Evolutionary conservation across 352 stramenopile species (phyloP).

Genomic region (Phytopythium mirpurense): DNA sequence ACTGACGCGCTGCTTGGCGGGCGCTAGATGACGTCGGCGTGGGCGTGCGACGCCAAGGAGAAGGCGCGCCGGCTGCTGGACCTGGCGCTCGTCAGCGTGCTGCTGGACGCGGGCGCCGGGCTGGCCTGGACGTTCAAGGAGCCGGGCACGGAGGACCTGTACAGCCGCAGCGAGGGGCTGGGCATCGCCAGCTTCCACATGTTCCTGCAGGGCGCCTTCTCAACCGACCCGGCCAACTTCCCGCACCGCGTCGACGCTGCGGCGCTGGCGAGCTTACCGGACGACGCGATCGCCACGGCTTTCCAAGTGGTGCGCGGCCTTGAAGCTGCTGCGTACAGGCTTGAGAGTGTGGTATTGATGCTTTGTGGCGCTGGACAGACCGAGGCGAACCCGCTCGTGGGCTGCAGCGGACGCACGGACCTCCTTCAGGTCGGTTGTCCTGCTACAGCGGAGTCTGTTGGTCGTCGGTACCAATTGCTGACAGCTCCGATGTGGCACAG

Average conservation of each 20-base stretch:
- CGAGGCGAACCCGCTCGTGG: constrained; percentile 69
- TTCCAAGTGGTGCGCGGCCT: constrained; percentile 67
- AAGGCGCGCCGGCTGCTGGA: constrained; percentile 65
- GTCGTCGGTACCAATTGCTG: not conserved
- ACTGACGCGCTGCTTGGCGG: not conserved
- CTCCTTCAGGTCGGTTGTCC: constrained; percentile 46
- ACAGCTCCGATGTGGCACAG: constrained; percentile 12
- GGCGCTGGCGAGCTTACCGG: constrained; percentile 44
- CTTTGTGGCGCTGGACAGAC: constrained; percentile 10
- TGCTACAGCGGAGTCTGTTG: not conserved
- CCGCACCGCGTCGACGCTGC: constrained; percentile 57
- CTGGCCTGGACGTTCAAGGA: constrained; percentile 73
- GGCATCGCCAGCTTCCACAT: constrained; percentile 85
- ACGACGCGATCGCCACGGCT: constrained; percentile 58
- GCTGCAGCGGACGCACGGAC: constrained; percentile 60
- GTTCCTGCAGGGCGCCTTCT: constrained; percentile 72
- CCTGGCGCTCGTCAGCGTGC: constrained; percentile 69
- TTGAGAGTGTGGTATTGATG: constrained; percentile 4
- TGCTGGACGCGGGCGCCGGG: constrained; percentile 74
- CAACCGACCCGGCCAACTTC: constrained; percentile 25
- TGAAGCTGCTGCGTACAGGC: not conserved
- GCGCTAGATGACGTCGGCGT: constrained; percentile 33
- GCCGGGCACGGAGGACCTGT: constrained; percentile 50
- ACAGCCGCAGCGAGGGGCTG: constrained; percentile 71
- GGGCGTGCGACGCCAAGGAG: constrained; percentile 44